Percentiles rank a stretch among this genome's conserved stretches.
phyloP scores from a whole-genome alignment of 257 asterid species.

The Capsicum rhomboideum region DNA sequence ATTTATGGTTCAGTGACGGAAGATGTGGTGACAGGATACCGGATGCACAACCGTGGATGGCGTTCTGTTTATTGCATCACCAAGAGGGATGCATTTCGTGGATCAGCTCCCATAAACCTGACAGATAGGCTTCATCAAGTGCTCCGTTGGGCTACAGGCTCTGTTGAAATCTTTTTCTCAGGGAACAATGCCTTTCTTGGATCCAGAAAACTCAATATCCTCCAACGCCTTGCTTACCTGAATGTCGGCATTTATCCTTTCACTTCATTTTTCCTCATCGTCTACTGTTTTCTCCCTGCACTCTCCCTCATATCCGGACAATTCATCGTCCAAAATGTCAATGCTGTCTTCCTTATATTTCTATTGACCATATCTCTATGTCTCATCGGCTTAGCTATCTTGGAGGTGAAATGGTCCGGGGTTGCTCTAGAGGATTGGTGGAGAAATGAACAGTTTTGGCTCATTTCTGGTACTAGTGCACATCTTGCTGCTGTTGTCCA shows the following conservation, averaged over 20 bases:
- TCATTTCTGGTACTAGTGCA: conserved; percentile 37
- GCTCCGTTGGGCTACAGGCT: conserved; percentile 40
- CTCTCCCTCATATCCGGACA: conserved; percentile 36
- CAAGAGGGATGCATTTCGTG: conserved; percentile 36
- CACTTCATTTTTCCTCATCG: conserved; percentile 30
- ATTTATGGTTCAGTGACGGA: conserved; percentile 41
- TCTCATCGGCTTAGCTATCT: conserved; percentile 20
- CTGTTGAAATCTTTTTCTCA: conserved; percentile 42
- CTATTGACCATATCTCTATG: conserved; percentile 24
- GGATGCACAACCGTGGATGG: conserved; percentile 47
- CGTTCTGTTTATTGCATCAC: conserved; percentile 34
- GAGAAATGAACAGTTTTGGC: conserved; percentile 44
- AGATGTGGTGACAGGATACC: conserved; percentile 44
- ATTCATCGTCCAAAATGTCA: conserved; percentile 29
- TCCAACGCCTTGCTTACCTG: conserved; percentile 34
- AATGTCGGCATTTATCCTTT: conserved; percentile 36
- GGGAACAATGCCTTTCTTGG: conserved; percentile 24
- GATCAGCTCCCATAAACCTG: conserved; percentile 40
- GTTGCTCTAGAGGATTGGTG: conserved; percentile 38
- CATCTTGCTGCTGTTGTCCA: conserved; percentile 40
- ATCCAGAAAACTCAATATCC: conserved; percentile 16
- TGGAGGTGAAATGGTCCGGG: conserved; percentile 40
- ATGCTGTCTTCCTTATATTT: conserved; percentile 21
- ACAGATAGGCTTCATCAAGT: conserved; percentile 40
- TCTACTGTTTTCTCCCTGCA: conserved; percentile 41